These are phyloP conservation scores for Ustulina deusta DNA, from an alignment of 2,329 filamentous ascomycete genomes.

Conservation along the genomic window DNA sequence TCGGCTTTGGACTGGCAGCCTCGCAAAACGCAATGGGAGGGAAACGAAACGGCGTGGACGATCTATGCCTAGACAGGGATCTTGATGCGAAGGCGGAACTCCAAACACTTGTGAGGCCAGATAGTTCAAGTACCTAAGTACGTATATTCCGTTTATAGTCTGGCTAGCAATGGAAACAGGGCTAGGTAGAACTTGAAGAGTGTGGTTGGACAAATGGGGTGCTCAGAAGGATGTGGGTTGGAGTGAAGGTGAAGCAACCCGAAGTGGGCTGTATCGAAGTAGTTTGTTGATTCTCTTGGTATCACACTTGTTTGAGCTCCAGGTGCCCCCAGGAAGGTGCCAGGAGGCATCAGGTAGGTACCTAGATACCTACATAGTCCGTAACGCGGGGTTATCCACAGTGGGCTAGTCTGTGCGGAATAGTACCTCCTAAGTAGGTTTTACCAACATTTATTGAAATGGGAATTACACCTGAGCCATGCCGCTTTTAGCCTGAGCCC, in stretches of 20 bases:
- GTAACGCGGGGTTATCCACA: constrained; percentile 29
- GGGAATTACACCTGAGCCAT: too few species aligned
- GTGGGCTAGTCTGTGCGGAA: not conserved
- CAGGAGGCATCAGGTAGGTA: too few species aligned
- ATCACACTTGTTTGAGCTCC: constrained; percentile 49
- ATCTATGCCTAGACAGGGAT: constrained; percentile 19
- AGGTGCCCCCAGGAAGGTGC: not conserved
- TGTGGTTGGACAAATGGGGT: not conserved
- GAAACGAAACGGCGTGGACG: constrained; percentile 1
- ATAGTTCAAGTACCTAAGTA: not conserved
- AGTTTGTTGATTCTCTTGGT: constrained; percentile 33
- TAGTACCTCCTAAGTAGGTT: not conserved
- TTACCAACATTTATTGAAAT: too few species aligned
- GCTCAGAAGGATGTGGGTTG: not conserved
- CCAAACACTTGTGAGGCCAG: constrained; percentile 14
- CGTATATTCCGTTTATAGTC: not conserved
- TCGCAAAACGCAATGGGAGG: constrained; percentile 33
- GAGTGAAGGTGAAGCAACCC: constrained; percentile 16
- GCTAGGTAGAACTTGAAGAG: not conserved
- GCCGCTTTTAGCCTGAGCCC: too few species aligned
- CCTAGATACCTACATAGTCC: too few species aligned
- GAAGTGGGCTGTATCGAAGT: constrained; percentile 20
- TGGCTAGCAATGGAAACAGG: not conserved
- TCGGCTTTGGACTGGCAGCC: constrained; percentile 36
- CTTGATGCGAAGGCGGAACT: constrained; percentile 1